Evolutionary conservation across 768 basidiomycete genomes (phyloP), one percentile per base, ranked within the genome.

Genomic region (Rhodotorula diobovata): DNA sequence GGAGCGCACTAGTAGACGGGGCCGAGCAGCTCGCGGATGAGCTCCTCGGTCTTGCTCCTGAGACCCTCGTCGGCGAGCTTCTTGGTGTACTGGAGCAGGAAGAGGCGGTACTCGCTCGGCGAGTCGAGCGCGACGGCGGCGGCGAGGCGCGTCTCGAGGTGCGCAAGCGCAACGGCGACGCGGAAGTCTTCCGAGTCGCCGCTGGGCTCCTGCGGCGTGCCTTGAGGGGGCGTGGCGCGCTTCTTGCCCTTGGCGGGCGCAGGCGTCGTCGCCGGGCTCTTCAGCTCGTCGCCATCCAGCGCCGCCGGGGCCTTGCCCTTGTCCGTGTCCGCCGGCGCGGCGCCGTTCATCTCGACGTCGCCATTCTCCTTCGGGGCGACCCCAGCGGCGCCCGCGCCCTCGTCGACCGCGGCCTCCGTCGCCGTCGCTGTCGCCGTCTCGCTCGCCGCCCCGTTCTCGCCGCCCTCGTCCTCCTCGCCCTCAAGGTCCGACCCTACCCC

Each of bases 31-130:
- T 97, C 96, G 80, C 86, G 89, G 61, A 95, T 85, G 66, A 99
- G 80, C 80, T 98, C 95, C 79, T 96, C 94, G 28, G 87, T 93
- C 79, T 94, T 93, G 48, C 83, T 89, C 71, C 86, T 83, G 79
- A 92, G 93, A 0, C 90, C 93, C 79, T 95, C 93, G 73, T 96
- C 91, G 46, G 89, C 91, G 53, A 98, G 83, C 81, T 86, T 88
- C 83, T 86, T 89, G 48, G 91, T 88, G 79, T 96, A 97, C 74
- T 86, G 74, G 65, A 87, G 74, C 74, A 97, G 78, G 65, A 86
- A 86, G 76, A 87, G 85, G 79, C 87, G 90, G 81, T 90, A 96
- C 81, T 98, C 96, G 60, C 83, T 80, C n/a, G 87, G 85, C 77
- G 91, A 93, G 32, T 92, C 91, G 46, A 97, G 82, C 59, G 86